phyloP scores from a whole-genome alignment of 305 asterid genomes.

The Fraxinus velutina region DNA sequence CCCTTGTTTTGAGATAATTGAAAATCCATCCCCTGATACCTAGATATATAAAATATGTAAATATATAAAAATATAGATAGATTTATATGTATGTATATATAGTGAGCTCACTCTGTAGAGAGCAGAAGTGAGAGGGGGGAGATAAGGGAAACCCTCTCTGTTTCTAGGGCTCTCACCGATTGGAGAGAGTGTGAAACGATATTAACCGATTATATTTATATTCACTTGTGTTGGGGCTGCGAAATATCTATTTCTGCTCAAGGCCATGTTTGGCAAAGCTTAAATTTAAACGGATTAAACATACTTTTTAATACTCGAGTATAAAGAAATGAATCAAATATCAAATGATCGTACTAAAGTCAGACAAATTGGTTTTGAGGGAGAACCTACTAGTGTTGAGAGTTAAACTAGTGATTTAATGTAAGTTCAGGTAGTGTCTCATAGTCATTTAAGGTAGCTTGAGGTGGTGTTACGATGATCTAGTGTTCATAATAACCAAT shows the following conservation, averaged over 20 bases:
- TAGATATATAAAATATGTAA: not conserved
- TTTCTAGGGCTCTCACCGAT: conserved; percentile 39
- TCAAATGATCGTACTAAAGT: not conserved
- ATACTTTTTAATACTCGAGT: not conserved
- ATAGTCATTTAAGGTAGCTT: too few relatives aligned
- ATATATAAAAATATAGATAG: not conserved
- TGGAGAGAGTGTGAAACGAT: conserved; percentile 25
- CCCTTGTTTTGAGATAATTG: conserved; percentile 24
- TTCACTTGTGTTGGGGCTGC: not conserved
- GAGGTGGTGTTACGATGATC: too few relatives aligned
- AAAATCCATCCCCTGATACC: not conserved
- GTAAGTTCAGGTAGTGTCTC: not conserved
- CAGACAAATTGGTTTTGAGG: not conserved
- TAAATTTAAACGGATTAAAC: not conserved
- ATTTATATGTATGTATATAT: not conserved
- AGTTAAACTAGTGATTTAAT: not conserved
- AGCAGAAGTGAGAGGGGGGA: conserved; percentile 18
- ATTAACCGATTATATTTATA: conserved; percentile 32
- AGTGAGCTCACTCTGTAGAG: not conserved
- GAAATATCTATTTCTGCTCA: not conserved
- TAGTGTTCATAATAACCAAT: too few relatives aligned
- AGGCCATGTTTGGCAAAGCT: not conserved
- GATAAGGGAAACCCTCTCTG: conserved; percentile 29
- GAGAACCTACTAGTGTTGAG: not conserved
- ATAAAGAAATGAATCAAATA: not conserved